These are phyloP conservation scores for Backusella liffmaniae DNA, from an alignment of 192 early-diverging fungal species.

Conservation along the genomic window DNA sequence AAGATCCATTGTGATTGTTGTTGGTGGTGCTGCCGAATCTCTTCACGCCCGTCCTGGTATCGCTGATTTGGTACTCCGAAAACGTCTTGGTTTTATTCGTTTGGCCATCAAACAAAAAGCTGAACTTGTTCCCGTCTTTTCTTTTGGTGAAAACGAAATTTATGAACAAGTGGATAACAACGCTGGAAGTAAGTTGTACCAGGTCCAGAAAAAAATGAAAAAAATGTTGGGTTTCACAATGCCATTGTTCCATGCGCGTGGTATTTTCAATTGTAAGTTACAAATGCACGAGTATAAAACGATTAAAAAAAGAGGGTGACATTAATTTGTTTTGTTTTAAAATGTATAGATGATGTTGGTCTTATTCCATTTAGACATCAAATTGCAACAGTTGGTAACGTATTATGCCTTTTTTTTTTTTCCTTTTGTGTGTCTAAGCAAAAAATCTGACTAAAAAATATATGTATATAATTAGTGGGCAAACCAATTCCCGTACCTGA, in stretches of 20 bases:
- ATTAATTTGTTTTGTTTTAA: conserved; percentile 5
- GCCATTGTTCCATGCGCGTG: conserved; percentile 81
- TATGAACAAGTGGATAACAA: conserved; percentile 77
- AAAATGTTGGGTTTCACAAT: conserved; percentile 69
- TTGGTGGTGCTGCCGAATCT: conserved; percentile 90
- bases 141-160: conserved; percentile 94
- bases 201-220: conserved; percentile 74
- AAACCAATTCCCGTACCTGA: conserved; percentile 62
- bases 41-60: conserved; percentile 64
- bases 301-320: not conserved
- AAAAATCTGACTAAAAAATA: not conserved
- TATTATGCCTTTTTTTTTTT: not conserved
- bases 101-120: conserved; percentile 79
- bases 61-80: conserved; percentile 71
- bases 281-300: conserved; percentile 23
- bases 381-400: conserved; percentile 41
- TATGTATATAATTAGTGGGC: conserved; percentile 45
- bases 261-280: conserved; percentile 81
- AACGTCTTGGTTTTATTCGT: conserved; percentile 88
- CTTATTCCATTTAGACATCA: conserved; percentile 51
- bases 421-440: not conserved
- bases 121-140: conserved; percentile 82
- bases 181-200: conserved; percentile 60
- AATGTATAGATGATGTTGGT: conserved; percentile 48
- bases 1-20: conserved; percentile 76